Evolutionary conservation across 2,329 filamentous ascomycete genomes (phyloP), one percentile per base, ranked within the genome.

Genomic region (Trichophyton schoenleinii): DNA sequence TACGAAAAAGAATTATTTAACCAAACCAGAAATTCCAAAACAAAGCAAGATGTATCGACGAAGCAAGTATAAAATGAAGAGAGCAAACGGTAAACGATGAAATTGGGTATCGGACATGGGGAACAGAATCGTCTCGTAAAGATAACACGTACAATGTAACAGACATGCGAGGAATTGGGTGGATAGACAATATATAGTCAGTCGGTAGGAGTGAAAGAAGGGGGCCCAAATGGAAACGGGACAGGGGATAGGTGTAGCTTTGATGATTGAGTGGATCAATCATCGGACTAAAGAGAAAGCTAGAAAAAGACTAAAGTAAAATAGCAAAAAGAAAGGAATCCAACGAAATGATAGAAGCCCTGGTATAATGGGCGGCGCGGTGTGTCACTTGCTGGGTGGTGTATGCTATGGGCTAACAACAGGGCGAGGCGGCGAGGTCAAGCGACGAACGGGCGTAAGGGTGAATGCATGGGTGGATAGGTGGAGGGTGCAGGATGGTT

Each of bases 41-140:
- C 52, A 7, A 55, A 55, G 31, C 52, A 36, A 36, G 28, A 55
- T 34, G 22, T 52, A 52, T 52, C 22, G 13, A 52, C 46, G 22
- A 31, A 52, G 46, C 34, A 38, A 38, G 34, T 38, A 38, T 11
- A 36, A 34, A n/a, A 36, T 5, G 52, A 55, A n/a, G 52, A 55
- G 7, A 55, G 34, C 25, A 28, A 53, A 18, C n/a, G 5, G n/a
- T 44, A 44, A n/a, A 44, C 6, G 20, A 55, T 18, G 52, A 55
- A 9, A 8, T 55, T 34, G 52, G 52, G 52, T 55, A 55, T 55
- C 52, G 52, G 52, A 20, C 52, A 55, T 55, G 52, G 52, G 28
- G 52, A 28, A 55, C 52, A 38, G 52, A 55, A 55, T 55, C 52
- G n/a, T 52, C 13, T 55, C 52, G 34, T 55, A 36, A 55, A 9